phyloP scores from a whole-genome alignment of 176 grass and related monocot species.

The Zea luxurians region DNA sequence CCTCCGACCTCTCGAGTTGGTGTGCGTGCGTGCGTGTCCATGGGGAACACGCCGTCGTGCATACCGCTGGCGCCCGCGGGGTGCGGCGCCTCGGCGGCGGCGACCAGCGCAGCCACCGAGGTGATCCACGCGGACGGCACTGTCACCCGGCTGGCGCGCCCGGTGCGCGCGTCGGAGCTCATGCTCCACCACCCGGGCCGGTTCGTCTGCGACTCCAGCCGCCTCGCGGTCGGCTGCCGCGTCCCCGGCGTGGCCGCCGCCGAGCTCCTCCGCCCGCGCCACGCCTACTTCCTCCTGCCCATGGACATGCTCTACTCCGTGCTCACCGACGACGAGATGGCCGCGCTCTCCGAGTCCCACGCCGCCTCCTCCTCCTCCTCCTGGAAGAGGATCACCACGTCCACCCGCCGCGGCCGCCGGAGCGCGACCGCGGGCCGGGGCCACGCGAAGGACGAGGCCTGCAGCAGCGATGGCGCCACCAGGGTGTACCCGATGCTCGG shows the following conservation, averaged over 20 bases:
- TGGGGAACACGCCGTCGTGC: slow-evolving; percentile 69
- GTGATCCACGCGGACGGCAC: slow-evolving; percentile 60
- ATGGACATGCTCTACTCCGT: slow-evolving; percentile 98
- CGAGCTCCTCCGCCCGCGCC: slow-evolving; percentile 60
- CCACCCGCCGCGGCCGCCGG: too few relatives aligned
- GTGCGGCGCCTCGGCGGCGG: background rate
- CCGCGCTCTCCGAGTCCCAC: slow-evolving; percentile 40
- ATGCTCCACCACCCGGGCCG: slow-evolving; percentile 68
- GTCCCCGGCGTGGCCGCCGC: slow-evolving; percentile 58
- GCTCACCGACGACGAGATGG: slow-evolving; percentile 87
- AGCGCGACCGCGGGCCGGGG: too few relatives aligned
- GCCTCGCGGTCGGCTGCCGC: slow-evolving; percentile 66
- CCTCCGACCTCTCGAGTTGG: background rate
- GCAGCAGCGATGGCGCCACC: slow-evolving; percentile 16
- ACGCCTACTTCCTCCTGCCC: slow-evolving; percentile 80
- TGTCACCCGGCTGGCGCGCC: slow-evolving; percentile 41
- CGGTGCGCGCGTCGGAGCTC: slow-evolving; percentile 55
- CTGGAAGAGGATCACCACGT: slow-evolving; percentile 39
- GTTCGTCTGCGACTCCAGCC: slow-evolving; percentile 67
- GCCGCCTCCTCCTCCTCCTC: slow-evolving; percentile 31
- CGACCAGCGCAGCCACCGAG: slow-evolving; percentile 31
- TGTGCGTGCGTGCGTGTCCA: background rate
- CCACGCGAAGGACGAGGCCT: background rate
- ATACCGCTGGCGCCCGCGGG: slow-evolving; percentile 5
- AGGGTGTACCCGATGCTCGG: slow-evolving; percentile 61